phyloP scores from a whole-genome alignment of 1,284 basidiomycete genomes.

The Blastosporella zonata region DNA sequence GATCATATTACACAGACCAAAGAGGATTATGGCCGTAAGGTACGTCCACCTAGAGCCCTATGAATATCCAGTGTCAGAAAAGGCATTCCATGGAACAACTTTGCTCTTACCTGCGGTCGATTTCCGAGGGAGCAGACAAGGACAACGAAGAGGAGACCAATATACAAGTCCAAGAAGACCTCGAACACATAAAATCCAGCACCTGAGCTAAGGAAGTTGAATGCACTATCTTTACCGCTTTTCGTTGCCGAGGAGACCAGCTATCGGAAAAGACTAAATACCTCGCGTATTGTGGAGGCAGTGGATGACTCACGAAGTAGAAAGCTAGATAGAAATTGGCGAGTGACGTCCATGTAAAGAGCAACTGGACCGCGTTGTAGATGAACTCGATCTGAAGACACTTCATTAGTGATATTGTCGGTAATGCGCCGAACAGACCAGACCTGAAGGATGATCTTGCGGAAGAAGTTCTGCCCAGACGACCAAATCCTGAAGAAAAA shows the following conservation, averaged over 20 bases:
- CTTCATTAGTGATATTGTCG: conserved; percentile 1
- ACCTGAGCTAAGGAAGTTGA: conserved; percentile 70
- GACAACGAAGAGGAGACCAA: conserved; percentile 72
- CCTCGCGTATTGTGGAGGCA: neutral
- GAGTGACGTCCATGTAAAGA: conserved; percentile 83
- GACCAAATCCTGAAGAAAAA: conserved; percentile 88
- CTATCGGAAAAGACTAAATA: conserved; percentile 29
- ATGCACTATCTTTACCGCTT: conserved; percentile 57
- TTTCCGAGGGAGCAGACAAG: conserved; percentile 84
- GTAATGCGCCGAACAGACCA: conserved; percentile 3
- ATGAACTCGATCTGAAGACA: conserved; percentile 69
- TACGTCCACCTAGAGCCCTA: conserved; percentile 85
- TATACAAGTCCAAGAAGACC: conserved; percentile 80
- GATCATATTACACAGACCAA: conserved; percentile 73
- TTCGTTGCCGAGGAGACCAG: conserved; percentile 76
- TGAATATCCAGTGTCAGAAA: conserved; percentile 6
- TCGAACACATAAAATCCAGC: conserved; percentile 78
- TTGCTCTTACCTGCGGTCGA: conserved; percentile 61
- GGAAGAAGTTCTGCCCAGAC: conserved; percentile 85
- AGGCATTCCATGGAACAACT: neutral
- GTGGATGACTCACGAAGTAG: conserved; percentile 64
- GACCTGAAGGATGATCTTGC: conserved; percentile 78
- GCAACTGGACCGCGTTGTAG: conserved; percentile 74
- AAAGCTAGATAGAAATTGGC: conserved; percentile 84
- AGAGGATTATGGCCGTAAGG: conserved; percentile 67